Percentiles rank a stretch among this genome's conserved stretches.
These are phyloP conservation scores for Geotrichum phurueaensis DNA, from an alignment of 1,139 yeast species.

Conservation along the genomic window DNA sequence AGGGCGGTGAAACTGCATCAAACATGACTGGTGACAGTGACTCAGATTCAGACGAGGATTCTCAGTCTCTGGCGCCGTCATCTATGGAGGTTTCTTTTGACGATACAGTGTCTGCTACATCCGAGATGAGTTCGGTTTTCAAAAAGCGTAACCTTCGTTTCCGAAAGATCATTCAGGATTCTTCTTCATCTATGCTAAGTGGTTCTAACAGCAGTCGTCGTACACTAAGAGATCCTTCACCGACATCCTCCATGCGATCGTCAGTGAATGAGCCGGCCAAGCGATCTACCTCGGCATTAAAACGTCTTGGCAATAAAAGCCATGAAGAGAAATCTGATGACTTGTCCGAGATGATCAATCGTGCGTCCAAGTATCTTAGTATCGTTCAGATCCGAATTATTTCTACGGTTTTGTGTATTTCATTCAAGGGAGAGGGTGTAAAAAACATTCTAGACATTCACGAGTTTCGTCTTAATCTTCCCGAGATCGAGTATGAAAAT, in stretches of 20 bases:
- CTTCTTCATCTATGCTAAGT: neutral
- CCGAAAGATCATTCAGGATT: neutral
- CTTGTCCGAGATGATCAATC: constrained; percentile 51
- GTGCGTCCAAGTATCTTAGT: constrained; percentile 64
- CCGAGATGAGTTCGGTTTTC: neutral
- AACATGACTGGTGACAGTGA: neutral
- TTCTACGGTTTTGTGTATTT: constrained; percentile 51
- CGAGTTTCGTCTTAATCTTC: constrained; percentile 57
- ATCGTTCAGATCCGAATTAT: constrained; percentile 55
- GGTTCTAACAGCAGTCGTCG: neutral
- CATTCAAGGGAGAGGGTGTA: constrained; percentile 57
- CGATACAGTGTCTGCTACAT: neutral
- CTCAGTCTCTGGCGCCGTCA: neutral
- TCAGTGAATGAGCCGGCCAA: neutral
- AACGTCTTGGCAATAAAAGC: neutral
- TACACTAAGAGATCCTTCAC: neutral
- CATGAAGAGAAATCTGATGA: constrained; percentile 36
- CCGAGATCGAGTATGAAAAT: constrained; percentile 56
- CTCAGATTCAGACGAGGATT: neutral
- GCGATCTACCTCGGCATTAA: neutral
- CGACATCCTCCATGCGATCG: neutral
- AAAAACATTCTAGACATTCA: constrained; percentile 66
- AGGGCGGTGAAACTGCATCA: constrained; percentile 9
- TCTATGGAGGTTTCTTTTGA: neutral
- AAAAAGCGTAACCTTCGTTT: neutral